Evolutionary conservation across 2,329 filamentous ascomycete species (phyloP), one percentile per base, ranked within the genome.

Genomic region (Cordyceps cateniannulata): DNA sequence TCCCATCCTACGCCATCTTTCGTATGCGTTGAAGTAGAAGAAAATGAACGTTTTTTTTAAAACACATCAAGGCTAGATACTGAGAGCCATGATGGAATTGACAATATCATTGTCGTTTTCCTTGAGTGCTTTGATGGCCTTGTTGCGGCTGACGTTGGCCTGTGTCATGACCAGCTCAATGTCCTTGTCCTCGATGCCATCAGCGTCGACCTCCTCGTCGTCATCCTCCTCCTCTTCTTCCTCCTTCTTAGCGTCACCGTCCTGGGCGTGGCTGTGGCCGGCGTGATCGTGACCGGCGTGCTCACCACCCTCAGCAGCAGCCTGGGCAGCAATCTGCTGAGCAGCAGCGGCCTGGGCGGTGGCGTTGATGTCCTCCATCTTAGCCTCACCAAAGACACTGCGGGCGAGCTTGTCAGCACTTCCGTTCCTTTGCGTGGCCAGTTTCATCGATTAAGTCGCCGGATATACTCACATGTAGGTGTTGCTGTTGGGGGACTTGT

Each of bases 61-160:
- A 54, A 29, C 44, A 54, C 29, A 60, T 42, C 50, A 49, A 38
- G 50, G 25, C 50, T 81, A 93, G 83, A 91, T 87, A 82, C 89
- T 92, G 76, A 99, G 81, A 69, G 93, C 93, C 95, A 99, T 99
- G 82, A 99, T 99, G 71, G 95, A 97, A 85, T 99, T 99, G 83
- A 99, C 95, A 81, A 99, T 99, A 76, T 99, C 95, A 73, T 98
- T 97, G 81, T 98, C 93, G 76, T 99, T 99, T 83, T 98, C 95
- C 83, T 92, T 93, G 74, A 99, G 85, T 61, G 96, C 95, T 82
- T 98, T 99, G 82, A 99, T 86, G 64, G 95, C 95, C 87, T 98
- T 98, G 82, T 96, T 97, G 77, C 95, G 86, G 70, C 91, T 96
- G 71, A 99, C 96, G 72, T 83, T 95, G 70, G 95, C 95, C 81